Conservation (phyloP, 257 asterid genomes). For the Nicotiana otophora region DNA sequence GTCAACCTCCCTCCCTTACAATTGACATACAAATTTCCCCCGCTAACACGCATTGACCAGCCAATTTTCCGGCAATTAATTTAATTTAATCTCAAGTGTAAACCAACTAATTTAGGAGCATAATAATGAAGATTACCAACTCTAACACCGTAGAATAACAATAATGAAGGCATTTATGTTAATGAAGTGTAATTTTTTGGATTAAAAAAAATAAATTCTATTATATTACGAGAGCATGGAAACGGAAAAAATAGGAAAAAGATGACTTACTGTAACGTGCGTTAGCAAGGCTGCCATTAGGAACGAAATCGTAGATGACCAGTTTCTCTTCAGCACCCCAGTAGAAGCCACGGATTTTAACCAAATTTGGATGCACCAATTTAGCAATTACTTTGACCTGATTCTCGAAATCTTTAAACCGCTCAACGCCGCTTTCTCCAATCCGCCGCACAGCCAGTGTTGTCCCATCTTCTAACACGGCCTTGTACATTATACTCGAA, state of each 20-base stretch:
- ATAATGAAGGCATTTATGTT: background rate
- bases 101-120: background rate
- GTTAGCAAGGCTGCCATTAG: conserved; percentile 90
- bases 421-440: conserved; percentile 77
- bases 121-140: background rate
- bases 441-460: conserved; percentile 78
- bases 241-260: background rate
- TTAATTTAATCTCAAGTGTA: background rate
- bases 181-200: too few species aligned
- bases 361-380: conserved; percentile 80
- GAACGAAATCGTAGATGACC: conserved; percentile 86
- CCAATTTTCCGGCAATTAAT: background rate
- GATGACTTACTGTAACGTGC: conserved; percentile 77
- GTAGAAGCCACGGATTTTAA: conserved; percentile 78
- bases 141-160: background rate
- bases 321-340: conserved; percentile 95
- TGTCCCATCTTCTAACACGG: conserved; percentile 82
- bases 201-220: too few species aligned
- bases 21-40: background rate
- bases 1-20: background rate
- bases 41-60: background rate
- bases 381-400: conserved; percentile 70
- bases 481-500: conserved; percentile 91
- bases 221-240: background rate
- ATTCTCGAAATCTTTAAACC: conserved; percentile 84